Evolutionary conservation across 2,329 filamentous ascomycete species (phyloP).

Genomic region (Ampelomyces quisqualis): DNA sequence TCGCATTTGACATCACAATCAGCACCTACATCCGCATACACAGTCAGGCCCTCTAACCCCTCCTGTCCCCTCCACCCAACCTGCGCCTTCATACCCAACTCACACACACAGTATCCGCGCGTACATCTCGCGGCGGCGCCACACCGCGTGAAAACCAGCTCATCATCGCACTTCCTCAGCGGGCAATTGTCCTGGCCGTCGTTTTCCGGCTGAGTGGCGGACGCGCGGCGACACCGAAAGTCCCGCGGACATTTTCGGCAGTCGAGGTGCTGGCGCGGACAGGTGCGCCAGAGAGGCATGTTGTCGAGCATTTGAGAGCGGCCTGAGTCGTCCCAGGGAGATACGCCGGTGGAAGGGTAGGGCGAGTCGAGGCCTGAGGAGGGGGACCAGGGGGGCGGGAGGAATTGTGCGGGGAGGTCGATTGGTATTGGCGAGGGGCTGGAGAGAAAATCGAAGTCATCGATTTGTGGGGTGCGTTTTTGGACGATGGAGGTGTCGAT

Average conservation of each 20-base stretch:
- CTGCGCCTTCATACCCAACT: slow-evolving; percentile 4
- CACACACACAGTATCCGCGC: slow-evolving; percentile 10
- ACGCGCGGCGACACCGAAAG: slow-evolving; percentile 4
- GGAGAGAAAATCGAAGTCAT: neutral
- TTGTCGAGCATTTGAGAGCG: slow-evolving; percentile 17
- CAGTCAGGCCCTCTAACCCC: slow-evolving; percentile 10
- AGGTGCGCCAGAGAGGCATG: slow-evolving; percentile 7
- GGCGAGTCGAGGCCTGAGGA: slow-evolving; percentile 10
- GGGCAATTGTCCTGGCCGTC: slow-evolving; percentile 4
- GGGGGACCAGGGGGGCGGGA: slow-evolving; percentile 11
- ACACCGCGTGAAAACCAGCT: neutral
- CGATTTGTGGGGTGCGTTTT: neutral
- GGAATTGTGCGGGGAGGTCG: slow-evolving; percentile 5
- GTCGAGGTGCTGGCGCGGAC: slow-evolving; percentile 9
- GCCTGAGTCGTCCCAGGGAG: slow-evolving; percentile 13
- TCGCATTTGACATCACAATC: slow-evolving; percentile 12
- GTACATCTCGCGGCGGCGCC: slow-evolving; percentile 4
- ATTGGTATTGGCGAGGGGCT: slow-evolving; percentile 1
- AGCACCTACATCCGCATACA: slow-evolving; percentile 10
- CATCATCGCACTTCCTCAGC: slow-evolving; percentile 5
- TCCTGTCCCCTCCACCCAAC: slow-evolving; percentile 2
- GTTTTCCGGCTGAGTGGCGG: neutral
- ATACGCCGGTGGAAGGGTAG: slow-evolving; percentile 8
- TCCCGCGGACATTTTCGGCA: slow-evolving; percentile 16
- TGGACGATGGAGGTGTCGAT: neutral